Percentiles rank a stretch among this genome's conserved stretches.
Evolutionary conservation across 345 rosid genomes (phyloP).

Genomic region (Mangifera indica): DNA sequence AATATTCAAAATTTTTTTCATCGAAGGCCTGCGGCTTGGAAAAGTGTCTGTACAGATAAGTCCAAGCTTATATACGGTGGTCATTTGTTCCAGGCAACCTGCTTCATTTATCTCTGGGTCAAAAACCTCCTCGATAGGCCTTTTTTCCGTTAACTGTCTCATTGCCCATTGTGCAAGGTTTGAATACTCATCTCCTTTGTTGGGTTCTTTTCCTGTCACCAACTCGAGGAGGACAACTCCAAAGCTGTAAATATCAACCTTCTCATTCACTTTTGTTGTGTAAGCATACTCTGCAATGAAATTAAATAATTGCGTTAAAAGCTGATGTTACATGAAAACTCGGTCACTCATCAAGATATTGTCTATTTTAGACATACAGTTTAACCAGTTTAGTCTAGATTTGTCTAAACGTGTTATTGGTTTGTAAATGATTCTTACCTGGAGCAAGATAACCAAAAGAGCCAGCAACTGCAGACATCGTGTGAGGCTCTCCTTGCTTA

Average conservation of each 20-base stretch:
- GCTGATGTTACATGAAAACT: too few species aligned
- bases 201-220: conserved; percentile 74
- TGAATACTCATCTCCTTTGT: conserved; percentile 54
- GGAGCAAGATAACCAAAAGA: conserved; percentile 92
- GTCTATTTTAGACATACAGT: too few species aligned
- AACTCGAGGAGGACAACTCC: conserved; percentile 88
- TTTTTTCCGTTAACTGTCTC: conserved; percentile 52
- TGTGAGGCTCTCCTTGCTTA: conserved; percentile 58
- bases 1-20: conserved; percentile 72
- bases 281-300: conserved; percentile 64
- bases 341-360: too few species aligned
- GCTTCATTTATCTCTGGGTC: conserved; percentile 60
- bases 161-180: conserved; percentile 87
- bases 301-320: neutral
- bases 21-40: conserved; percentile 64
- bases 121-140: conserved; percentile 40
- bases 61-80: conserved; percentile 62
- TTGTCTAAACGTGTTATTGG: neutral
- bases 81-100: conserved; percentile 49
- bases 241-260: conserved; percentile 68
- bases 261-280: conserved; percentile 71
- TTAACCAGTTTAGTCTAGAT: too few species aligned
- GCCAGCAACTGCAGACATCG: conserved; percentile 89
- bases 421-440: conserved; percentile 40
- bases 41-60: conserved; percentile 58